A percentile compares a stretch with the other conserved stretches of the same genome.
phyloP scores from a whole-genome alignment of 2,329 filamentous ascomycete genomes.

The Penicillium sp. region DNA sequence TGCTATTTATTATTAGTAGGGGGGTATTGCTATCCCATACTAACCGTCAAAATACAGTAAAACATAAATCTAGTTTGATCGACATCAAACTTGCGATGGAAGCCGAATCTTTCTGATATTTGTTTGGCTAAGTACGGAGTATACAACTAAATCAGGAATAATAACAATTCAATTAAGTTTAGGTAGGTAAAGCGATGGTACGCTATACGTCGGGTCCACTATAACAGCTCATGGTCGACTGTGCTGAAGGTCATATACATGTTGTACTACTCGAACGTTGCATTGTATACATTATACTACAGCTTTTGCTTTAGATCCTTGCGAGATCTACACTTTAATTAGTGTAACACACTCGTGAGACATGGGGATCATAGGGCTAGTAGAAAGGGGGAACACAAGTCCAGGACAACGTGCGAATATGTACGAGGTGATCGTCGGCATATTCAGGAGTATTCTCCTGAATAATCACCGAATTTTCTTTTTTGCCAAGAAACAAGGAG shows the following conservation, averaged over 20 bases:
- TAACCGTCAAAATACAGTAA: background rate
- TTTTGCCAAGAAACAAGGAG: slow-evolving; percentile 5
- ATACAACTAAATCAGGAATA: slow-evolving; percentile 3
- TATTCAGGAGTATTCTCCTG: slow-evolving; percentile 8
- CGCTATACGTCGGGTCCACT: slow-evolving; percentile 15
- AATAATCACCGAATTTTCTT: background rate
- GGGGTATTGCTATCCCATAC: background rate
- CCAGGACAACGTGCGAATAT: background rate
- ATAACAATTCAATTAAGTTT: background rate
- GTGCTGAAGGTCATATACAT: slow-evolving; percentile 16
- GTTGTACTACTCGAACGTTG: background rate
- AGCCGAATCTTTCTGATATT: background rate
- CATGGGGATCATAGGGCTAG: background rate
- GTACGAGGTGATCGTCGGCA: slow-evolving; percentile 7
- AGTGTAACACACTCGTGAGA: background rate
- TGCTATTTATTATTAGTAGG: background rate
- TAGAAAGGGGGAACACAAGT: background rate
- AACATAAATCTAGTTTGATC: background rate
- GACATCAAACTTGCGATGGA: background rate
- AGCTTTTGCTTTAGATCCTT: background rate
- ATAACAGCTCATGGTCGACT: slow-evolving; percentile 14
- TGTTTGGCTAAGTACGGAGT: background rate
- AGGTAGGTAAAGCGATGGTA: background rate
- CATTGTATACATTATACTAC: background rate
- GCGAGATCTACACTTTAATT: background rate